Evolutionary conservation across 805 yeast species (phyloP).

Genomic region (Lachancea sp.): DNA sequence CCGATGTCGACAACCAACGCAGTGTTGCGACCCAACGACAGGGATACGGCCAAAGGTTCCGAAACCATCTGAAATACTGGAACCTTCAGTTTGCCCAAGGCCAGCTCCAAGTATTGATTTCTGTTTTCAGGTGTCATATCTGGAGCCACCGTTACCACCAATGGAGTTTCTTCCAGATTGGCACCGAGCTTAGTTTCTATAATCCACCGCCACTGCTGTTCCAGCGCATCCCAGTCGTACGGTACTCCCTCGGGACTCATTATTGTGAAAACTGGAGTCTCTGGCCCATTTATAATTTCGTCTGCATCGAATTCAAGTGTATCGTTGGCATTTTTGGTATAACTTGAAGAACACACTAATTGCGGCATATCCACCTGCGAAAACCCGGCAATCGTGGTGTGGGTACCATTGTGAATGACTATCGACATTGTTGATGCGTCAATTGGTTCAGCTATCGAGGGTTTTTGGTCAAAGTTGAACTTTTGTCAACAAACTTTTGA

Average conservation of each 20-base stretch:
- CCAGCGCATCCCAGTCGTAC: slow-evolving; percentile 68
- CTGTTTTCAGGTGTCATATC: slow-evolving; percentile 34
- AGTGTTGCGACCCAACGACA: slow-evolving; percentile 70
- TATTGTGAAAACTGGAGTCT: slow-evolving; percentile 42
- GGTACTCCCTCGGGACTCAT: slow-evolving; percentile 53
- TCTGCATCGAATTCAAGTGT: slow-evolving; percentile 24
- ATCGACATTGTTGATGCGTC: slow-evolving; percentile 35
- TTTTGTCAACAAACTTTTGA: slow-evolving; percentile 31
- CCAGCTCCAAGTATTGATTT: slow-evolving; percentile 61
- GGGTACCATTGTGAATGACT: slow-evolving; percentile 64
- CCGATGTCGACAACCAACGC: slow-evolving; percentile 82
- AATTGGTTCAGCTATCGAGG: background rate
- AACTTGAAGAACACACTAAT: slow-evolving; percentile 50
- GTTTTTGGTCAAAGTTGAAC: background rate
- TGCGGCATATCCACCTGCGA: slow-evolving; percentile 60
- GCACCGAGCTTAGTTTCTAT: slow-evolving; percentile 46
- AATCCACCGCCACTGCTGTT: slow-evolving; percentile 61
- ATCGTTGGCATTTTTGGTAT: slow-evolving; percentile 34
- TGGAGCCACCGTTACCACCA: slow-evolving; percentile 41
- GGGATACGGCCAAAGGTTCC: slow-evolving; percentile 69
- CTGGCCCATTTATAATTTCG: slow-evolving; percentile 25
- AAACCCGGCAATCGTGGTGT: slow-evolving; percentile 62
- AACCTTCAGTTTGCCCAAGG: slow-evolving; percentile 65
- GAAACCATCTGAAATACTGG: slow-evolving; percentile 74
- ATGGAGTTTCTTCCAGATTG: slow-evolving; percentile 56